Percentiles rank a stretch among this genome's conserved stretches.
Conservation (phyloP, 257 asterid species). For the Plantago major region DNA sequence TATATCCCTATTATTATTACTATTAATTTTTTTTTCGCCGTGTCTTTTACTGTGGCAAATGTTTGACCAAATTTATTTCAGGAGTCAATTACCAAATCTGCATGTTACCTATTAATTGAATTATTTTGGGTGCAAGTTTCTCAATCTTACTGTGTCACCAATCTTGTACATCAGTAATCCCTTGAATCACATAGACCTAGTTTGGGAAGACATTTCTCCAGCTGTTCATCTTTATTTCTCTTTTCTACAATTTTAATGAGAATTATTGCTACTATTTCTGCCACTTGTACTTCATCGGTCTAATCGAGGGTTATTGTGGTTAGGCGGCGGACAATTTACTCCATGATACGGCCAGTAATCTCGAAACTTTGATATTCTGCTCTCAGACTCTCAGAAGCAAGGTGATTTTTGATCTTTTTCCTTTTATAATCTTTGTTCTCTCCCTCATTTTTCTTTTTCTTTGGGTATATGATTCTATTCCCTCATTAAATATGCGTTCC, state of each 20-base stretch:
- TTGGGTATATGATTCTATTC: not conserved
- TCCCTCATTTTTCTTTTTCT: not conserved
- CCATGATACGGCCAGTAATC: slow-evolving; percentile 85
- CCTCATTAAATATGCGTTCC: not conserved
- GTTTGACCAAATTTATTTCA: not conserved
- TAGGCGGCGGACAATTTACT: slow-evolving; percentile 99
- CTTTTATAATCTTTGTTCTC: not conserved
- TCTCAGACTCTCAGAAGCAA: slow-evolving; percentile 98
- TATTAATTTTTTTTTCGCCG: not conserved
- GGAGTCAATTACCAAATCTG: too few relatives aligned
- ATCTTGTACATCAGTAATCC: not conserved
- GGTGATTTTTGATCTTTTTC: slow-evolving; percentile 39
- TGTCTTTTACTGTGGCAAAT: not conserved
- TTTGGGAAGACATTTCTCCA: slow-evolving; percentile 5
- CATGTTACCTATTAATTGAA: not conserved
- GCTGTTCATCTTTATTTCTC: not conserved
- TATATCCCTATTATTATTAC: too few relatives aligned
- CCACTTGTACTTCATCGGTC: slow-evolving; percentile 15
- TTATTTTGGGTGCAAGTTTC: too few relatives aligned
- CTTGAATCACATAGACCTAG: slow-evolving; percentile 4
- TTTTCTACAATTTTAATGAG: not conserved
- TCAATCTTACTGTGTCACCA: slow-evolving; percentile 9
- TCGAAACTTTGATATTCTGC: slow-evolving; percentile 91
- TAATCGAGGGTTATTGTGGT: slow-evolving; percentile 24
- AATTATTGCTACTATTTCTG: slow-evolving; percentile 8